Evolutionary conservation across 2,329 filamentous ascomycete genomes (phyloP), one percentile per base, ranked within the genome.

Genomic region (Ustulina deusta): DNA sequence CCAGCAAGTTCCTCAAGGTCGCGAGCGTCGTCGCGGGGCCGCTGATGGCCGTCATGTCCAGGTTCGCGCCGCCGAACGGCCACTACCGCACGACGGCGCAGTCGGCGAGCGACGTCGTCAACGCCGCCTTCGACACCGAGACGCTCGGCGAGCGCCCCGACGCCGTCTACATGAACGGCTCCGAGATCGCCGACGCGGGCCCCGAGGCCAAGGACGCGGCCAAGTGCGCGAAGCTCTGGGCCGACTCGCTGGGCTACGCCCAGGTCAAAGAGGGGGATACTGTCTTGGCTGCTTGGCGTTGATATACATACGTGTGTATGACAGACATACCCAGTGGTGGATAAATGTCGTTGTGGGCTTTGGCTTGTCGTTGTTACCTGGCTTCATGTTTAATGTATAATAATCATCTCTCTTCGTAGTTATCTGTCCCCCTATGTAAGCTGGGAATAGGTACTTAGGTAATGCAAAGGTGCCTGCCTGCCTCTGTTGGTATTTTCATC

Each of bases 131-230:
- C 36, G 74, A 75, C 20, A 64, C 67, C 25, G 34, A 74, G 59
- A 69, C 60, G 5, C 40, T 76, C 0, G 75, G 75, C 6, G 69
- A 72, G 63, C 61, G 42, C 22, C 77, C 76, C n/a, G 78, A 80
- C 49, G 78, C 68, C n/a, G 15, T 77, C 11, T 79, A 79, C 63
- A 62, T 80, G 22, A 67, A 79, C 63, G 78, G 79, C 1, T 46
- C 40, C 7, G 63, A 61, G 11, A 51, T 69, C 25, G 32, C 44
- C 2, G 70, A 73, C 2, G 66, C 63, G 11, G 69, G 72, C 6
- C 57, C 65, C 0, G 77, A 79, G 69, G 73, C 76, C 1, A 74
- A 69, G 63, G 76, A 79, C 49, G 69, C 63, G 4, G 51, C 32
- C 38, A 79, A 79, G 68, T 71, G 71, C 15, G 67, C 67, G 46